Percentiles rank a stretch among this genome's conserved stretches.
These are phyloP conservation scores for Albatrellus sp. DNA, from an alignment of 1,284 basidiomycete species.

Conservation along the genomic window DNA sequence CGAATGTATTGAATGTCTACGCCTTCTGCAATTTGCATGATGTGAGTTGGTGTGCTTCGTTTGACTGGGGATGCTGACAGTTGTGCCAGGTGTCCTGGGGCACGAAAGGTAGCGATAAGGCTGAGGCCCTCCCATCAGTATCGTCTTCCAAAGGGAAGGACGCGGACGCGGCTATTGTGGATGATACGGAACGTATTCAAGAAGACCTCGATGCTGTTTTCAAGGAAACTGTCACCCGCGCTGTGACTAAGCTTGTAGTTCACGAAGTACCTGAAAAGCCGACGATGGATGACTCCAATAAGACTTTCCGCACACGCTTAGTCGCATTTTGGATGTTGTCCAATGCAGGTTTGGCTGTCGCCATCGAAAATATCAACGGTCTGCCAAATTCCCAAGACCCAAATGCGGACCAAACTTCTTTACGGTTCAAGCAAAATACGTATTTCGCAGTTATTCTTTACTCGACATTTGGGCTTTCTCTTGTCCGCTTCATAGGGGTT, in stretches of 20 bases:
- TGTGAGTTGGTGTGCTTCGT: constrained; percentile 24
- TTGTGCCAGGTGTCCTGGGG: constrained; percentile 63
- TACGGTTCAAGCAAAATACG: constrained; percentile 54
- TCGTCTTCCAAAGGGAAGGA: constrained; percentile 75
- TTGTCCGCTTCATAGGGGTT: constrained; percentile 77
- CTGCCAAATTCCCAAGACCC: constrained; percentile 35
- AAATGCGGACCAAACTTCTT: constrained; percentile 27
- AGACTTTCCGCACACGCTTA: constrained; percentile 86
- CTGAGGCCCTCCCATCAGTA: constrained; percentile 85
- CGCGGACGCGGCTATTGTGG: constrained; percentile 66
- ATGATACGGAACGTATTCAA: constrained; percentile 69
- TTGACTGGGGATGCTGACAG: constrained; percentile 3
- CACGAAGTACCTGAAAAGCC: constrained; percentile 70
- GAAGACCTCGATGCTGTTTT: constrained; percentile 90
- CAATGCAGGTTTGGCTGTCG: constrained; percentile 71
- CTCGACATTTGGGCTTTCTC: constrained; percentile 76
- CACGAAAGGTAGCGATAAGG: constrained; percentile 94
- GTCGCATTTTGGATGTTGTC: constrained; percentile 80
- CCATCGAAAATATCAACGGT: constrained; percentile 80
- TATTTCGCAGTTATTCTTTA: constrained; percentile 84
- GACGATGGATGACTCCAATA: constrained; percentile 85
- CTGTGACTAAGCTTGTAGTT: constrained; percentile 70
- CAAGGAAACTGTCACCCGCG: constrained; percentile 88
- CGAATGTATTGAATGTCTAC: constrained; percentile 91
- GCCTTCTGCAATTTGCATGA: constrained; percentile 94